Evolutionary conservation across 768 basidiomycete genomes (phyloP).

Genomic region (Saitozyma podzolica): DNA sequence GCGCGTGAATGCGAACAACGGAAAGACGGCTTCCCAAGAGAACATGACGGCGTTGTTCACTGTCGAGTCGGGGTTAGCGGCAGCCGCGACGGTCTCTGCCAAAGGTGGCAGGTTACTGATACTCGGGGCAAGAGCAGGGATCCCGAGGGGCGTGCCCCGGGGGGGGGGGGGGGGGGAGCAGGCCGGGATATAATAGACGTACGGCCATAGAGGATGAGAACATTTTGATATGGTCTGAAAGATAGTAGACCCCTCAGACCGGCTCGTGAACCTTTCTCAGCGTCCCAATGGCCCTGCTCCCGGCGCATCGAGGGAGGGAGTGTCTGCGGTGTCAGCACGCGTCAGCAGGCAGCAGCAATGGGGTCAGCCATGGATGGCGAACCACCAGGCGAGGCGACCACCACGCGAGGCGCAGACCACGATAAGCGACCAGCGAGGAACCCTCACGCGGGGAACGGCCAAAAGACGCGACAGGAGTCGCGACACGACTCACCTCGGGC

Average conservation of each 20-base stretch:
- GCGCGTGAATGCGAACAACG: slow-evolving; percentile 37
- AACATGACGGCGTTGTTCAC: slow-evolving; percentile 32
- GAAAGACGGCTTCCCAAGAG: slow-evolving; percentile 37
- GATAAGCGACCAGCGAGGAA: background rate
- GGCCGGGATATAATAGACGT: slow-evolving; percentile 2
- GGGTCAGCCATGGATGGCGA: no score
- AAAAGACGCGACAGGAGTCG: no score
- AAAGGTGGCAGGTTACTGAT: no score
- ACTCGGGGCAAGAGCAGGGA: no score
- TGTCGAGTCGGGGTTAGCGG: slow-evolving; percentile 1
- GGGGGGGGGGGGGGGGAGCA: no score
- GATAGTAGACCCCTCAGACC: slow-evolving; percentile 18
- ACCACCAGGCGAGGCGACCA: no score
- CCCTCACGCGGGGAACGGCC: no score
- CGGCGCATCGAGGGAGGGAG: slow-evolving; percentile 15
- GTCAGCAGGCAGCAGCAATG: no score
- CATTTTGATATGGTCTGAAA: slow-evolving; percentile 31
- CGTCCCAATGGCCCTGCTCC: background rate
- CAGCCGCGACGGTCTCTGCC: no score
- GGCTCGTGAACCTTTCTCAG: slow-evolving; percentile 12
- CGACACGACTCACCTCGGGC: slow-evolving; percentile 27
- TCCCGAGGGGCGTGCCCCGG: background rate
- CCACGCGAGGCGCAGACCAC: background rate
- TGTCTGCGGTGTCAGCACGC: slow-evolving; percentile 23
- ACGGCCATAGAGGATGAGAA: slow-evolving; percentile 35